phyloP scores from a whole-genome alignment of 306 rosid species.

The Argentina anserina region DNA sequence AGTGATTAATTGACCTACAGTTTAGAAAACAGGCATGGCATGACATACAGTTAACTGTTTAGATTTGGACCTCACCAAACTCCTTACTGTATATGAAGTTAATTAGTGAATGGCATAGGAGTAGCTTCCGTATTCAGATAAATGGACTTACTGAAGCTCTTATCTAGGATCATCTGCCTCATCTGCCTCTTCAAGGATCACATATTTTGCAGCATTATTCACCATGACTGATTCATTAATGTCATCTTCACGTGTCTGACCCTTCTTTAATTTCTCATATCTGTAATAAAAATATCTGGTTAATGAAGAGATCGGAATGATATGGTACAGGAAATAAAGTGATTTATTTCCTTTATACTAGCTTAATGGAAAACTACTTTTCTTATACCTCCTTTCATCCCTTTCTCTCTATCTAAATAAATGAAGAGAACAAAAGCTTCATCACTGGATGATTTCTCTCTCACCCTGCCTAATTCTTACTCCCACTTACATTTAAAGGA shows the following conservation, averaged over 20 bases:
- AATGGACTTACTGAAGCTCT: slow-evolving; percentile 21
- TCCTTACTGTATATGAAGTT: neutral
- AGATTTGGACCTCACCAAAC: neutral
- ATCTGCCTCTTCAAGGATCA: slow-evolving; percentile 82
- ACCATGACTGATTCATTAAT: slow-evolving; percentile 25
- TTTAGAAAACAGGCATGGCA: neutral
- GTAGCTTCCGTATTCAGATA: slow-evolving; percentile 36
- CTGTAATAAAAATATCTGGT: slow-evolving; percentile 35
- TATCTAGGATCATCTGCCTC: slow-evolving; percentile 53
- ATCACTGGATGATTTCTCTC: neutral
- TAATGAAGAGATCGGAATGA: neutral
- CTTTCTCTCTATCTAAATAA: neutral
- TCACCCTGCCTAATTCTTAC: neutral
- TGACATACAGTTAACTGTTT: neutral
- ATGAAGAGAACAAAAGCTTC: neutral
- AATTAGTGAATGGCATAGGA: neutral
- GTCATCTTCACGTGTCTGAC: slow-evolving; percentile 38
- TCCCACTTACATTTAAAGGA: neutral
- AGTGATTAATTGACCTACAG: neutral
- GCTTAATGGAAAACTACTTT: neutral
- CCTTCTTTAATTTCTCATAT: slow-evolving; percentile 66
- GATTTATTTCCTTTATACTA: neutral
- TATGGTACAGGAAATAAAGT: neutral
- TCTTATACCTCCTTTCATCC: neutral
- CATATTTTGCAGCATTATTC: slow-evolving; percentile 68